Conservation (phyloP, 768 basidiomycete genomes). For the Crucibulum laeve region DNA sequence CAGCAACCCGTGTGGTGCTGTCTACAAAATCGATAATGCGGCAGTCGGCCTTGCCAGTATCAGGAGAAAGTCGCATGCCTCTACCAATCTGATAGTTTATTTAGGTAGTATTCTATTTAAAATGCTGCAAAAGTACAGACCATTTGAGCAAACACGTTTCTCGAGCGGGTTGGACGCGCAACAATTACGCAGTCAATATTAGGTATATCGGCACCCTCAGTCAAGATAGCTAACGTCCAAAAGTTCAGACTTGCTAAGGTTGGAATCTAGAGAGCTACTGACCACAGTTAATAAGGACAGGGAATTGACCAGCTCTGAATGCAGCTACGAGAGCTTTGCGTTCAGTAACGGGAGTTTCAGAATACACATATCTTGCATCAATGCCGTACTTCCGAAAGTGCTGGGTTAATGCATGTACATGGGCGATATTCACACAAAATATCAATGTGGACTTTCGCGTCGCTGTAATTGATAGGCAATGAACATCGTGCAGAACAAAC, state of each 20-base stretch:
- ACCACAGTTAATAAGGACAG: constrained; percentile 91
- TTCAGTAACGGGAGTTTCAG: constrained; percentile 59
- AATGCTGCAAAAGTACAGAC: constrained; percentile 31
- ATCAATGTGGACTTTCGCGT: constrained; percentile 82
- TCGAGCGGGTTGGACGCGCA: constrained; percentile 83
- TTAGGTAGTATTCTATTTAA: background rate
- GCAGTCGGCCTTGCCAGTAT: constrained; percentile 79
- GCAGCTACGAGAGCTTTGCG: constrained; percentile 58
- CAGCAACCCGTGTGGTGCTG: constrained; percentile 58
- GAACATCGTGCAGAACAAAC: background rate
- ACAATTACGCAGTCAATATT: constrained; percentile 90
- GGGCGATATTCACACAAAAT: constrained; percentile 85
- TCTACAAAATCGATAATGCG: constrained; percentile 91
- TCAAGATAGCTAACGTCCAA: constrained; percentile 63
- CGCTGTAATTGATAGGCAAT: constrained; percentile 22
- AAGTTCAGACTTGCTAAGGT: background rate
- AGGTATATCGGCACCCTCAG: constrained; percentile 93
- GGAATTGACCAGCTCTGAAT: constrained; percentile 72
- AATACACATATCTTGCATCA: constrained; percentile 80
- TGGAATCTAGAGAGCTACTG: constrained; percentile 5
- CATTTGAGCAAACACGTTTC: constrained; percentile 92
- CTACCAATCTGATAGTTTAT: constrained; percentile 69
- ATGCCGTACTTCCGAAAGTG: constrained; percentile 71
- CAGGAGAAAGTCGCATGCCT: constrained; percentile 82
- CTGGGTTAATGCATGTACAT: constrained; percentile 71